Percentiles rank a stretch among this genome's conserved stretches.
Evolutionary conservation across 2,329 filamentous ascomycete species (phyloP).

Genomic region (Fusarium goolgardi): DNA sequence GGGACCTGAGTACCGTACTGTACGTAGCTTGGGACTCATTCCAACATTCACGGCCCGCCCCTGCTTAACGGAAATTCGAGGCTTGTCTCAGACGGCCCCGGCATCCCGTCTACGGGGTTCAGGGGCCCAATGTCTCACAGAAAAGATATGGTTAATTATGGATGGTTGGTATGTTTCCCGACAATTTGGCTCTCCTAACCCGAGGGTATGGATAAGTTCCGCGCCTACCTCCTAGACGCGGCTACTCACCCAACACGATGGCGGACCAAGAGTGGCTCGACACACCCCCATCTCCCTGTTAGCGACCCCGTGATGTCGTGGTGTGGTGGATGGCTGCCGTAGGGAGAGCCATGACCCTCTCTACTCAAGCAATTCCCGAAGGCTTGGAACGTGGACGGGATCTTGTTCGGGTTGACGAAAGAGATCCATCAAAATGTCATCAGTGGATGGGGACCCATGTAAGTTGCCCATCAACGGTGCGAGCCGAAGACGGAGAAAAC

Average conservation of each 20-base stretch:
- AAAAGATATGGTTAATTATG: conserved; percentile 12
- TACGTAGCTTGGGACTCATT: conserved; percentile 10
- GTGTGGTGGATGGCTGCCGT: conserved; percentile 32
- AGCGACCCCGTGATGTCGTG: conserved; percentile 28
- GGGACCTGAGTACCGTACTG: background rate
- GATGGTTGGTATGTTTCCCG: conserved; percentile 30
- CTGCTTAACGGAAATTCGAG: conserved; percentile 24
- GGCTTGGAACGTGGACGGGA: conserved; percentile 48
- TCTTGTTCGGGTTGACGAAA: conserved; percentile 43
- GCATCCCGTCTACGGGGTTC: conserved; percentile 37
- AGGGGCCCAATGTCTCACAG: conserved; percentile 21
- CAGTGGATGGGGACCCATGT: conserved; percentile 46
- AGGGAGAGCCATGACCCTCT: conserved; percentile 21
- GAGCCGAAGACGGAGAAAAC: conserved; percentile 53
- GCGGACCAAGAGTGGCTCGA: conserved; percentile 14
- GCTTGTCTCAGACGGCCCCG: conserved; percentile 32
- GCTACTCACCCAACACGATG: conserved; percentile 19
- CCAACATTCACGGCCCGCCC: conserved; percentile 23
- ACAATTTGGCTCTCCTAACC: conserved; percentile 35
- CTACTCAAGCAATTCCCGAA: conserved; percentile 44
- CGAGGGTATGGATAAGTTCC: conserved; percentile 27
- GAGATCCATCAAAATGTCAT: conserved; percentile 39
- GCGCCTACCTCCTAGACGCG: conserved; percentile 7
- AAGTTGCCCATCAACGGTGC: conserved; percentile 52
- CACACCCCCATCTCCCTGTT: conserved; percentile 20